phyloP scores from a whole-genome alignment of 345 rosid genomes.

The Pugionium dolabratum region DNA sequence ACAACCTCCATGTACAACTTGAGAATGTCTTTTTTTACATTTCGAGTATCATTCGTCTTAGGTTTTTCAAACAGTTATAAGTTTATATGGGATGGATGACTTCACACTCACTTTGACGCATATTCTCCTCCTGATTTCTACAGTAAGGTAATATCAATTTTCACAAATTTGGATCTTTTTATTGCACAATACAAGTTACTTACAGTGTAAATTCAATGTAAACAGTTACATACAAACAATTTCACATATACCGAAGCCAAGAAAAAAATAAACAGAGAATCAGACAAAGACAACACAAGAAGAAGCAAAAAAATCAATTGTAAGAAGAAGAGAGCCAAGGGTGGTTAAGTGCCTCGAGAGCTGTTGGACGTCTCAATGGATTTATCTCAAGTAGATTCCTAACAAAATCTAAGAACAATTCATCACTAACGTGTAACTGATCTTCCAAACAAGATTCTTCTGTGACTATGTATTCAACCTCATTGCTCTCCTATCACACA shows the following conservation, averaged over 20 bases:
- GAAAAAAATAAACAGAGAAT: constrained; percentile 9
- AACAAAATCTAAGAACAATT: constrained; percentile 57
- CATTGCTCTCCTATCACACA: constrained; percentile 65
- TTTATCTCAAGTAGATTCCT: constrained; percentile 73
- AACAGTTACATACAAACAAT: constrained; percentile 15
- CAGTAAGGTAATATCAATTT: constrained; percentile 54
- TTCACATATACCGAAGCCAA: too few relatives aligned
- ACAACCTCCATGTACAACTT: constrained; percentile 1
- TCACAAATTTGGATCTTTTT: background rate
- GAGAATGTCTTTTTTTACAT: background rate
- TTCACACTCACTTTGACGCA: constrained; percentile 76
- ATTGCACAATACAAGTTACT: constrained; percentile 2
- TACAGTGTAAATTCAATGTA: constrained; percentile 25
- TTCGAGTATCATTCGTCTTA: background rate
- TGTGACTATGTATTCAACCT: constrained; percentile 73
- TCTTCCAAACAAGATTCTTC: constrained; percentile 68
- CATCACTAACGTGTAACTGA: constrained; percentile 58
- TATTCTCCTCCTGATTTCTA: constrained; percentile 96
- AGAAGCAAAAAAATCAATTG: constrained; percentile 36
- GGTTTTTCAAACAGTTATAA: constrained; percentile 53
- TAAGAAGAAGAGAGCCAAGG: constrained; percentile 74
- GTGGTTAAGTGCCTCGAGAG: constrained; percentile 74
- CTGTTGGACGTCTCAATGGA: constrained; percentile 76
- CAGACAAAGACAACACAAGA: constrained; percentile 18
- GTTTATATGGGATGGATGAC: constrained; percentile 96